Percentiles rank a stretch among this genome's conserved stretches.
phyloP scores from a whole-genome alignment of 176 grass and related monocot genomes.

The Chloris gayana region DNA sequence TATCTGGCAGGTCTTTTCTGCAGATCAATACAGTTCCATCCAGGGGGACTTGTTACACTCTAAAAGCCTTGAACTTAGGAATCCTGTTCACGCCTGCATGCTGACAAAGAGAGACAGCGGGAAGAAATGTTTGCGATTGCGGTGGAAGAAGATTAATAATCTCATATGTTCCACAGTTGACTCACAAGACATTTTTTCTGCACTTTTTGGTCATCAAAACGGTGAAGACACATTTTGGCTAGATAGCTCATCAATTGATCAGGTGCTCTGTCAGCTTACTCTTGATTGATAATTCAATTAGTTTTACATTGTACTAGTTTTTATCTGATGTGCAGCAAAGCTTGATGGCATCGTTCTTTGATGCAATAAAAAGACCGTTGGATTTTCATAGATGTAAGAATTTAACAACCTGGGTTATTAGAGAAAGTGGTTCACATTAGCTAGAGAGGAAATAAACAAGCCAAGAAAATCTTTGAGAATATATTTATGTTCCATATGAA shows the following conservation, averaged over 20 bases:
- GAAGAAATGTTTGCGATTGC: constrained; percentile 60
- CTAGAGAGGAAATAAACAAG: background rate
- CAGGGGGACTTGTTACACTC: constrained; percentile 31
- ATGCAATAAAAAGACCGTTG: background rate
- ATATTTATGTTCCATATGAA: constrained; percentile 19
- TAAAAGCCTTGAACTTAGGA: constrained; percentile 33
- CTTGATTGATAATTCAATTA: constrained; percentile 30
- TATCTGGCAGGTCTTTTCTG: constrained; percentile 63
- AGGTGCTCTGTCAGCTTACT: constrained; percentile 55
- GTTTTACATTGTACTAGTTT: constrained; percentile 27
- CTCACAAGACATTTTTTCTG: constrained; percentile 68
- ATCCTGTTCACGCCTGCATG: constrained; percentile 20
- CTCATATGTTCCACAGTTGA: constrained; percentile 46
- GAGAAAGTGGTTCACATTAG: background rate
- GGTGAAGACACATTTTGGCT: constrained; percentile 92
- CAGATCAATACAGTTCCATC: constrained; percentile 38
- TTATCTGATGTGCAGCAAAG: constrained; percentile 24
- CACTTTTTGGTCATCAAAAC: constrained; percentile 68
- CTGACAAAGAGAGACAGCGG: constrained; percentile 22
- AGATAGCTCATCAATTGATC: constrained; percentile 92
- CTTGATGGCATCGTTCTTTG: background rate
- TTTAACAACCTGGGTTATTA: background rate
- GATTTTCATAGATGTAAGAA: background rate
- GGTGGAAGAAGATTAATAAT: constrained; percentile 79
- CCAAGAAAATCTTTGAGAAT: background rate